Evolutionary conservation across 768 basidiomycete species (phyloP), one percentile per base, ranked within the genome.

Genomic region (Ephemerocybe angulata): DNA sequence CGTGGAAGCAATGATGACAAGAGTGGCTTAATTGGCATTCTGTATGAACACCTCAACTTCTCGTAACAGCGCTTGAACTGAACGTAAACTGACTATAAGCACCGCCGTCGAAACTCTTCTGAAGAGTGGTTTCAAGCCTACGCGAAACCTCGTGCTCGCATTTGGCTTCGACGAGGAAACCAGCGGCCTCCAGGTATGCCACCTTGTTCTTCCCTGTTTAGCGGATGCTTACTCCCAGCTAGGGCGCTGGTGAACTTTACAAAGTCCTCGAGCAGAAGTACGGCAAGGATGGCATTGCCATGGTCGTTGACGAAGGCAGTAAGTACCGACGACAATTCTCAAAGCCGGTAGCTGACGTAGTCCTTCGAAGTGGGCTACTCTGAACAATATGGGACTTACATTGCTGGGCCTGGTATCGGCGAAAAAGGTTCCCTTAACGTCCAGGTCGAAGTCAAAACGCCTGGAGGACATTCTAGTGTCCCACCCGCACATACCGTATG

Each of bases 221-320:
- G 31, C 10, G 31, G 21, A 35, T 4, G 33, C 17, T 25, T 40
- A 42, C 55, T 21, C 40, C 3, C 52, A 17, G 19, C 5, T 57
- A 88, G 83, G 87, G 87, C 29, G 87, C 86, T 8, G 67, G 66
- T 24, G 62, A 64, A 3, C 72, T 88, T 38, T 73, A 75, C 0
- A 62, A 70, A 11, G 71, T 71, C 42, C 69, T 97, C 28, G 65
- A 82, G 44, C 60, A 76, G 2, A 76, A 73, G 15, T 95, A 90
- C 64, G 93, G 93, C 31, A 65, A 80, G 56, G 69, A 92, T 62
- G 79, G 82, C 3, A 84, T 92, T 64, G 83, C 88, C 0, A 76
- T 96, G 65, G 67, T 97, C 42, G 76, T 98, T 30, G 95, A 98
- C 63, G 95, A 98, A 75, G 93, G 94, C 30, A 82, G 90, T 85